phyloP scores from a whole-genome alignment of 2,329 filamentous ascomycete species.

The Neofusicoccum laricinum region DNA sequence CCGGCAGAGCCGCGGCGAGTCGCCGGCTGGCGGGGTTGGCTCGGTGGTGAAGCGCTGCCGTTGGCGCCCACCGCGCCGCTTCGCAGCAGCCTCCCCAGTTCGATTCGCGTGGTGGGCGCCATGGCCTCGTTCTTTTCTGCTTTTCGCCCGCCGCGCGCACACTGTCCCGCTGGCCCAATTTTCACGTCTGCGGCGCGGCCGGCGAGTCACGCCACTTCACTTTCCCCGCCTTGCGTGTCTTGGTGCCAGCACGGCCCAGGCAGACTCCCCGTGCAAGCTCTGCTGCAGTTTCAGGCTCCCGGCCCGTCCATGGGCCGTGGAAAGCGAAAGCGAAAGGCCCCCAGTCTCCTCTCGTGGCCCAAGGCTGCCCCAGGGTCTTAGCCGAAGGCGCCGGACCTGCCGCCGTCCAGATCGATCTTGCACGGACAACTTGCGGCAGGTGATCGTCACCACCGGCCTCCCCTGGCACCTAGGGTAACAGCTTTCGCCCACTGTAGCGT shows the following conservation, averaged over 20 bases:
- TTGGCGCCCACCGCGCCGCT: background rate
- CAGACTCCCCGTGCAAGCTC: background rate
- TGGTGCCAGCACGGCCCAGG: background rate
- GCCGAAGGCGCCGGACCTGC: background rate
- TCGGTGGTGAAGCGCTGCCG: slow-evolving; percentile 4
- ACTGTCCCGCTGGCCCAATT: too few species aligned
- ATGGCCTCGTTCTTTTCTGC: background rate
- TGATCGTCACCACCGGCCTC: too few species aligned
- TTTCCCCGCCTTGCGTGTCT: too few species aligned
- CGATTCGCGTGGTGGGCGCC: background rate
- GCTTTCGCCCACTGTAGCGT: background rate
- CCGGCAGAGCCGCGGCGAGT: background rate
- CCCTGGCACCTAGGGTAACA: too few species aligned
- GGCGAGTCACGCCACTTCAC: too few species aligned
- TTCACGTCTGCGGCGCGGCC: too few species aligned
- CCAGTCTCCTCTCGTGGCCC: background rate
- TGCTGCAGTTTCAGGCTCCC: background rate
- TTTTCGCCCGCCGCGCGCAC: too few species aligned
- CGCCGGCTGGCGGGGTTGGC: background rate
- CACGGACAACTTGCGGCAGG: background rate
- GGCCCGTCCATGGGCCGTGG: background rate
- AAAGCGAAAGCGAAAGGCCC: background rate
- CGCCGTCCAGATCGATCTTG: background rate
- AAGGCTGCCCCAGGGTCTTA: background rate
- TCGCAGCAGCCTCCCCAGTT: background rate